Percentiles rank a stretch among this genome's conserved stretches.
Conservation (phyloP, 2,329 filamentous ascomycete species). For the Ceratocystis colombiana region DNA sequence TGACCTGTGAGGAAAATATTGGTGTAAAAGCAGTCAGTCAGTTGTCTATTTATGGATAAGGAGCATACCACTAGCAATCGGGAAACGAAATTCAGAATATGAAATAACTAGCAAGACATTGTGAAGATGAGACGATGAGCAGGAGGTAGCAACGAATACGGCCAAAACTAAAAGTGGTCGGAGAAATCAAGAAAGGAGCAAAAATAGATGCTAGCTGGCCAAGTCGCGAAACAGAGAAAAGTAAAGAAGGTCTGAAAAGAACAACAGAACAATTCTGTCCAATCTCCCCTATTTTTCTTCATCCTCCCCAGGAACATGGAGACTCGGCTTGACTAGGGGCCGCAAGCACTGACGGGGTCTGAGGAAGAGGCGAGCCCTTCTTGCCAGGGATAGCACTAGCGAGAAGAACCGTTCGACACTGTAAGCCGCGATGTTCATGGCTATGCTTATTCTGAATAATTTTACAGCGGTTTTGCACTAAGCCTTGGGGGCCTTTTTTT, state of each 20-base stretch:
- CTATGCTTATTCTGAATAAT: background rate
- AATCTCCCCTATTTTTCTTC: conserved; percentile 12
- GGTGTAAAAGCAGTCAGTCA: background rate
- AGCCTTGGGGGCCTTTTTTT: background rate
- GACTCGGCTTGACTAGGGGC: background rate
- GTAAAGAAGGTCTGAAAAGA: conserved; percentile 14
- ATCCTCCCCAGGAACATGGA: conserved; percentile 4
- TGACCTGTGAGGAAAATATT: conserved; percentile 54
- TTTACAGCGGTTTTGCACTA: background rate
- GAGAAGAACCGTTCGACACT: conserved; percentile 7
- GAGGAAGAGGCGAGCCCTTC: conserved; percentile 12
- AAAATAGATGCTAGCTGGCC: conserved; percentile 15
- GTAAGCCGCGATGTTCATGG: background rate
- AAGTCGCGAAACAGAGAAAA: conserved; percentile 13
- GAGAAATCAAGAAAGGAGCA: conserved; percentile 4
- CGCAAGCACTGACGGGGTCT: conserved; percentile 11
- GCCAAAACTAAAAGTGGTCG: background rate
- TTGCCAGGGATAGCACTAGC: conserved; percentile 5
- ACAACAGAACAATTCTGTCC: conserved; percentile 10
- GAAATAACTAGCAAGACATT: conserved; percentile 1
- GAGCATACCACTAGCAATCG: background rate
- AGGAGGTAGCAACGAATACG: background rate
- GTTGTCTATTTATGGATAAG: background rate
- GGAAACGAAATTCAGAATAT: conserved; percentile 1
- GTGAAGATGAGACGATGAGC: conserved; percentile 7